Conservation (phyloP, 768 basidiomycete genomes). For the Termitomyces sp. region DNA sequence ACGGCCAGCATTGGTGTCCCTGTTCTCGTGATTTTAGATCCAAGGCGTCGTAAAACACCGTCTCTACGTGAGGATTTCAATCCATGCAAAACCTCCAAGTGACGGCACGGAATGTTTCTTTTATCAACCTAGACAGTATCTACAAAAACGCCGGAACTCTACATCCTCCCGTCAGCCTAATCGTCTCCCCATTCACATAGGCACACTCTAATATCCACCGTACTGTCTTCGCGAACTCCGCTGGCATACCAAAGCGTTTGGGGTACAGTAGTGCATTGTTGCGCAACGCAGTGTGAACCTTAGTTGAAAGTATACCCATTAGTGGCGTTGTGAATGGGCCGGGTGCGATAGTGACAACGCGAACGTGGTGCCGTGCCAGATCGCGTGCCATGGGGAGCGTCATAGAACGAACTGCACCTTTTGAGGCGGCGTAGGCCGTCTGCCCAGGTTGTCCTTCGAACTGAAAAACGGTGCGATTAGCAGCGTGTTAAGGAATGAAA, state of each 20-base stretch:
- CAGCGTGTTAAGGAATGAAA: background rate
- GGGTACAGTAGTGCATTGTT: conserved; percentile 40
- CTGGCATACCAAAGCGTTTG: conserved; percentile 40
- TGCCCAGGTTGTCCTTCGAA: conserved; percentile 57
- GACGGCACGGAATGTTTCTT: too few relatives aligned
- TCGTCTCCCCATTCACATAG: conserved; percentile 54
- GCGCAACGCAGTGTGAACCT: conserved; percentile 17
- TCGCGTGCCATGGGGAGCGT: conserved; percentile 60
- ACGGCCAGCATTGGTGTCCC: too few relatives aligned
- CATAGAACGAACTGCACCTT: conserved; percentile 55
- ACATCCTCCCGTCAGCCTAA: conserved; percentile 39
- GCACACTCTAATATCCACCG: conserved; percentile 46
- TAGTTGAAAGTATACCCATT: background rate
- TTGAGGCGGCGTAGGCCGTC: conserved; percentile 50
- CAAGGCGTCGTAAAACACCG: too few relatives aligned
- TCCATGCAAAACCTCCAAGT: background rate
- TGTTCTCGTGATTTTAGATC: too few relatives aligned
- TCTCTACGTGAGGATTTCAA: too few relatives aligned
- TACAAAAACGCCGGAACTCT: background rate
- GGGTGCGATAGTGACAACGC: conserved; percentile 56
- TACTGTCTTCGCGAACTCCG: conserved; percentile 49
- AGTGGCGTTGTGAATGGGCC: conserved; percentile 39
- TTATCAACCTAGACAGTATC: background rate
- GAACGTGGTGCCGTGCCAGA: conserved; percentile 44
- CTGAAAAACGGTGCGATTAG: conserved; percentile 20